phyloP scores from a whole-genome alignment of 768 basidiomycete species.

The Xanthoconium purpureum region DNA sequence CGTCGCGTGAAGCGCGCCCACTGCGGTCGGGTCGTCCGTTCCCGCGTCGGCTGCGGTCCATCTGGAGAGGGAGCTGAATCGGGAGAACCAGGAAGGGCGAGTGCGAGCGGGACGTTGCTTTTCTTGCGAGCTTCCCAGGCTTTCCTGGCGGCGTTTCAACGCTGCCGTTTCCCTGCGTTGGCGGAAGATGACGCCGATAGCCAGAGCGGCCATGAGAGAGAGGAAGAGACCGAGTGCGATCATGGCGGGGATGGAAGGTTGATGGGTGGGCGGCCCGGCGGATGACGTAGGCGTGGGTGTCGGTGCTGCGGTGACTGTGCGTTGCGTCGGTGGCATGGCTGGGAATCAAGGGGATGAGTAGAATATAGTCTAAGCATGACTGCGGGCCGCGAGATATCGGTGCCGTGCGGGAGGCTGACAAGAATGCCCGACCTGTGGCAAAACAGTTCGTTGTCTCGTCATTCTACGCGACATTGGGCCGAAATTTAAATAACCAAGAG shows the following conservation, averaged over 20 bases:
- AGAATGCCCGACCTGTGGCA: too few species aligned
- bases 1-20: constrained; percentile 24
- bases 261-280: constrained; percentile 1
- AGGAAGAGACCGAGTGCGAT: constrained; percentile 18
- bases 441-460: too few species aligned
- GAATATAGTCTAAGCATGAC: too few species aligned
- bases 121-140: background rate
- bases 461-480: too few species aligned
- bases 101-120: background rate
- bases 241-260: constrained; percentile 18
- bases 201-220: constrained; percentile 18
- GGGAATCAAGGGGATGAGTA: background rate
- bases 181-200: constrained; percentile 18
- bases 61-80: background rate
- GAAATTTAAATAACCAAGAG: too few species aligned
- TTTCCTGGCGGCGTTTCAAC: too few species aligned
- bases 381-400: too few species aligned
- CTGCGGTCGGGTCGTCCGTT: constrained; percentile 8
- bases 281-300: background rate
- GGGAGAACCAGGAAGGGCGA: background rate
- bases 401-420: too few species aligned
- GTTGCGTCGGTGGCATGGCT: constrained; percentile 20
- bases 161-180: constrained; percentile 11
- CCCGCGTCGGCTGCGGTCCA: background rate
- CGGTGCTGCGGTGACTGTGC: background rate